These are phyloP conservation scores for Clonostachys sp. DNA, from an alignment of 2,329 filamentous ascomycete species.

Conservation along the genomic window DNA sequence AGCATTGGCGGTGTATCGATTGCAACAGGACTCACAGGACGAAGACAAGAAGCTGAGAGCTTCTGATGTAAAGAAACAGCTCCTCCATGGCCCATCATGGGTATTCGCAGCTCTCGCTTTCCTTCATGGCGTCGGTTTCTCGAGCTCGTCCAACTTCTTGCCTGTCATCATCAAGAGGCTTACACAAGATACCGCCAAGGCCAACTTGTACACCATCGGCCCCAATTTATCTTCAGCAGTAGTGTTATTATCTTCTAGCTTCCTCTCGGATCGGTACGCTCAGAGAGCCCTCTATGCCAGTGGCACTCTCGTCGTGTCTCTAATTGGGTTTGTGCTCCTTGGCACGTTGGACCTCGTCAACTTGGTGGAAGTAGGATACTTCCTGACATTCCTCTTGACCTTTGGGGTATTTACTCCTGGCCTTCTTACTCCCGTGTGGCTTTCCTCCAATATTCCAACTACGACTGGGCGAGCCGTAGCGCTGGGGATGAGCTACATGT, in stretches of 20 bases:
- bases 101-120: slow-evolving; percentile 13
- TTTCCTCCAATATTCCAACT: slow-evolving; percentile 3
- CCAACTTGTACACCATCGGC: slow-evolving; percentile 16
- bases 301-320: slow-evolving; percentile 6
- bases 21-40: slow-evolving; percentile 12
- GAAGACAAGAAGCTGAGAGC: slow-evolving; percentile 10
- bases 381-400: slow-evolving; percentile 13
- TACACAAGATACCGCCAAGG: slow-evolving; percentile 17
- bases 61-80: slow-evolving; percentile 11
- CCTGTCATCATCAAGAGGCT: slow-evolving; percentile 24
- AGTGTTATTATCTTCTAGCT: slow-evolving; percentile 7
- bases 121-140: slow-evolving; percentile 14
- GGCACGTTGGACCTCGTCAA: slow-evolving; percentile 10
- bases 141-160: slow-evolving; percentile 15
- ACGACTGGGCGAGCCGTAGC: slow-evolving; percentile 4
- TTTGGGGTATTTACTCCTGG: slow-evolving; percentile 12
- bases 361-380: slow-evolving; percentile 11
- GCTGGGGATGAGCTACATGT: slow-evolving; percentile 5
- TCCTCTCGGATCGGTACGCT: slow-evolving; percentile 8
- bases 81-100: slow-evolving; percentile 13
- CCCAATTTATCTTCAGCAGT: slow-evolving; percentile 12
- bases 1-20: slow-evolving; percentile 13
- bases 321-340: slow-evolving; percentile 11
- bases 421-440: slow-evolving; percentile 4
- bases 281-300: slow-evolving; percentile 10